Evolutionary conservation across 768 basidiomycete genomes (phyloP), one percentile per base, ranked within the genome.

Genomic region (Termitomyces sp.): DNA sequence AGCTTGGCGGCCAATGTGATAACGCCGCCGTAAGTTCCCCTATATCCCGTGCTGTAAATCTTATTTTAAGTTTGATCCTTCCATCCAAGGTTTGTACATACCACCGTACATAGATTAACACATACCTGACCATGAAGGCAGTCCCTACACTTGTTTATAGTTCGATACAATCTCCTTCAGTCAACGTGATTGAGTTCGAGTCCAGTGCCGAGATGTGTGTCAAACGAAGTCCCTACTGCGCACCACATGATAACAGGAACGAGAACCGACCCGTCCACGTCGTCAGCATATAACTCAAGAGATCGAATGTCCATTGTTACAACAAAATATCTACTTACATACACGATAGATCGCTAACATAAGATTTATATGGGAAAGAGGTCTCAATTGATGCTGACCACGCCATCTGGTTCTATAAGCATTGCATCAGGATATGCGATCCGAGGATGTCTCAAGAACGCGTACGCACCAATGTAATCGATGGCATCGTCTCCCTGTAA

Each of bases 401-500:
- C 52, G 39, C 69, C 56, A 66, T 81, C 79, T 20, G 71, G 74
- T 65, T 81, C 80, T 81, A 60, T 18, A 20, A n/a, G 3, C 10
- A n/a, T 24, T 48, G 20, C 9, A 34, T 42, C 46, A 41, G 22
- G 41, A 31, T 49, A 31, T 15, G 50, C 16, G 41, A 37, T 26
- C n/a, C 34, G 20, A 22, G 18, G 28, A 34, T 34, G 45, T 6
- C 4, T 37, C 16, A 37, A 51, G 8, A 18, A 4, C 15, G 41
- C 34, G 31, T 45, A 22, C 74, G 10, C 45, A 81, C 81, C 81
- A 58, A 82, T 79, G 68, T 77, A 82, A 56, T 75, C 72, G 58
- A 82, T 75, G 53, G 70, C 51, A 50, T 66, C 71, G 29, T 61
- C 65, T 37, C 42, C 68, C 31, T 69, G 62, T 36, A 73, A 63